phyloP scores from a whole-genome alignment of 2,329 filamentous ascomycete genomes.

The Penicillium vulpinum region DNA sequence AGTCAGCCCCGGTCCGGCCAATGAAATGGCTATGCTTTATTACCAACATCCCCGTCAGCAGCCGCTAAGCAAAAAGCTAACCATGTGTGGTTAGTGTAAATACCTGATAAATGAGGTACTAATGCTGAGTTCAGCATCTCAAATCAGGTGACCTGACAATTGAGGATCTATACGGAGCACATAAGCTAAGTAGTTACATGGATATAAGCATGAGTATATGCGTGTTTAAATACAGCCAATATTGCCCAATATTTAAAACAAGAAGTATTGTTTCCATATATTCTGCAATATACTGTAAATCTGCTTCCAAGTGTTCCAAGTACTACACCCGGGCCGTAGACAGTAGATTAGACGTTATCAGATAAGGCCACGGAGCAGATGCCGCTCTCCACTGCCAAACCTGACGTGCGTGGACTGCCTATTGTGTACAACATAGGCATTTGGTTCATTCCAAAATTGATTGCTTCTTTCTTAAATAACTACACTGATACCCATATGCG shows the following conservation, averaged over 20 bases:
- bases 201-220: background rate
- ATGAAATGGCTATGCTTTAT: slow-evolving; percentile 1
- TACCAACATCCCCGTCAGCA: slow-evolving; percentile 34
- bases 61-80: slow-evolving; percentile 6
- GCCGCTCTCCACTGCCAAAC: slow-evolving; percentile 14
- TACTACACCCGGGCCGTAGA: no score
- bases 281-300: background rate
- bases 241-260: no score
- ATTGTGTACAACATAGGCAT: background rate
- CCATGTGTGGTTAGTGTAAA: background rate
- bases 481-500: background rate
- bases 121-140: slow-evolving; percentile 1
- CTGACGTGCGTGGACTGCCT: background rate
- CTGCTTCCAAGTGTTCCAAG: background rate
- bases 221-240: background rate
- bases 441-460: background rate
- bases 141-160: background rate
- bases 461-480: background rate
- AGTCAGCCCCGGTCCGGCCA: slow-evolving; percentile 24
- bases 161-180: no score
- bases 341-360: slow-evolving; percentile 15
- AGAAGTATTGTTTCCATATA: background rate
- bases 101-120: background rate
- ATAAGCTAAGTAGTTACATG: background rate
- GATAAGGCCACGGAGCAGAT: slow-evolving; percentile 32